These are phyloP conservation scores for Lactifluus rugatus DNA, from an alignment of 768 basidiomycete species.

Conservation along the genomic window DNA sequence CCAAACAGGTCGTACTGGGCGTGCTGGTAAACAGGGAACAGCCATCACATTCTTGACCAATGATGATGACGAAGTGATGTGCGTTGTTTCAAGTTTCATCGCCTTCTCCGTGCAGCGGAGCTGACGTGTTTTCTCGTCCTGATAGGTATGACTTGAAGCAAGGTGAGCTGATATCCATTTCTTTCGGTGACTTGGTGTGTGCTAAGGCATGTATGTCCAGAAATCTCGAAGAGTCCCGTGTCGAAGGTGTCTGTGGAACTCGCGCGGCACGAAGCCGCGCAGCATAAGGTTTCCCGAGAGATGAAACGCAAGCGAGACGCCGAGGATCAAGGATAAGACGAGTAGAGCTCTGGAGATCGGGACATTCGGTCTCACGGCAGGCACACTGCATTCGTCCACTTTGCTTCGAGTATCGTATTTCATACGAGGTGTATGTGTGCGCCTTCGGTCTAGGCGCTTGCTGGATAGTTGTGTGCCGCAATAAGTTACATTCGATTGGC, in stretches of 20 bases:
- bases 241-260: constrained; percentile 83
- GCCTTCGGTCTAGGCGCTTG: background rate
- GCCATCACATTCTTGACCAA: constrained; percentile 95
- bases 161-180: constrained; percentile 37
- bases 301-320: constrained; percentile 92
- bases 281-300: constrained; percentile 82
- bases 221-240: constrained; percentile 90
- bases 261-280: constrained; percentile 85
- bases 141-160: constrained; percentile 90
- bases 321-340: constrained; percentile 43
- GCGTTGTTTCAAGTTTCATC: constrained; percentile 12
- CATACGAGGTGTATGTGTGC: background rate
- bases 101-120: background rate
- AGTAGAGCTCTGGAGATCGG: background rate
- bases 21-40: constrained; percentile 90
- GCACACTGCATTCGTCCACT: background rate
- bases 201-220: constrained; percentile 30
- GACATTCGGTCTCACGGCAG: background rate
- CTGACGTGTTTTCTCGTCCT: constrained; percentile 9
- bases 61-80: constrained; percentile 95
- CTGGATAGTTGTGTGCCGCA: background rate
- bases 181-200: background rate
- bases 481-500: background rate
- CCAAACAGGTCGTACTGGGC: constrained; percentile 85
- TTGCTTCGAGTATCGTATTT: background rate